These are phyloP conservation scores for Aspergillus sp. DNA, from an alignment of 2,329 filamentous ascomycete genomes.

Conservation along the genomic window DNA sequence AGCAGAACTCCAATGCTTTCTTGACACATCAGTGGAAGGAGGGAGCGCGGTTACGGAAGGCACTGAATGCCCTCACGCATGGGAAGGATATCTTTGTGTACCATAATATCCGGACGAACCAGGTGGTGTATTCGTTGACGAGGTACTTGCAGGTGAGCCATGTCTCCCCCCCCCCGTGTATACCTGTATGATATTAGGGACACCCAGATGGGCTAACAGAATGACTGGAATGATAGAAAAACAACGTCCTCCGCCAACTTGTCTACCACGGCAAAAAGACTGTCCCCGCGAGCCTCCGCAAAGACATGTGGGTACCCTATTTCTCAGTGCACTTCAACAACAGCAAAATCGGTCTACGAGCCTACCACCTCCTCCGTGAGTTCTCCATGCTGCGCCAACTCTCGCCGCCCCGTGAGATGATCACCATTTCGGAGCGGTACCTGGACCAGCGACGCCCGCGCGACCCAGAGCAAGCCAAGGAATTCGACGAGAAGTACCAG, in stretches of 20 bases:
- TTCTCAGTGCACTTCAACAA: conserved; percentile 50
- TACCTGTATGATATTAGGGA: neutral
- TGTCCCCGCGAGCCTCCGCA: conserved; percentile 49
- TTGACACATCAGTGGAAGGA: conserved; percentile 31
- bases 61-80: conserved; percentile 41
- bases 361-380: conserved; percentile 53
- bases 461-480: conserved; percentile 31
- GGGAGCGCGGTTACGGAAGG: conserved; percentile 35
- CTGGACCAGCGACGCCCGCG: conserved; percentile 32
- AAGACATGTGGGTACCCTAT: conserved; percentile 56
- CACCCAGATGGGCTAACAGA: neutral
- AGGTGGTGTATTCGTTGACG: conserved; percentile 56
- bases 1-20: conserved; percentile 36
- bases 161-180: too few relatives aligned
- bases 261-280: conserved; percentile 58
- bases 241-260: conserved; percentile 48
- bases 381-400: conserved; percentile 52
- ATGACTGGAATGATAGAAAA: conserved; percentile 32
- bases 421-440: conserved; percentile 38
- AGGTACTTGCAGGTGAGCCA: conserved; percentile 47
- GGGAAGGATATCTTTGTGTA: conserved; percentile 57
- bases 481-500: conserved; percentile 33
- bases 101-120: conserved; percentile 53
- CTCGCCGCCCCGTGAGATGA: conserved; percentile 38
- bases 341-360: conserved; percentile 43